These are phyloP conservation scores for Lactarius sp. DNA, from an alignment of 768 basidiomycete species.

Conservation along the genomic window DNA sequence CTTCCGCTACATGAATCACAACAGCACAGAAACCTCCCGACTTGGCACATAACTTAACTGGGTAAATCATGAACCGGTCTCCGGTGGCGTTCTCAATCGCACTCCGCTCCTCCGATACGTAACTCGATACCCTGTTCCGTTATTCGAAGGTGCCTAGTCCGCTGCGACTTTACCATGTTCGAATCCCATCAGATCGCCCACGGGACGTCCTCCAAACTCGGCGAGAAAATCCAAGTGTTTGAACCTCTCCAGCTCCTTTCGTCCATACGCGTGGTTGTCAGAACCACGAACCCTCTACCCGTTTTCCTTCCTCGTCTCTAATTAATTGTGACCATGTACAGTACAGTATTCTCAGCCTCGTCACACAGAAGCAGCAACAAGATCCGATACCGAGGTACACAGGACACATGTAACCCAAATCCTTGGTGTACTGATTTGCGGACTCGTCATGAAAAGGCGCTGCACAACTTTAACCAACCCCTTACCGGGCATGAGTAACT, in stretches of 20 bases:
- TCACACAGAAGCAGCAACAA: too few species aligned
- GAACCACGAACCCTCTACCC: too few species aligned
- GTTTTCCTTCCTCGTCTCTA: too few species aligned
- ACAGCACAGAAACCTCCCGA: neutral
- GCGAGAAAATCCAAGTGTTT: neutral
- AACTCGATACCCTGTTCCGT: neutral
- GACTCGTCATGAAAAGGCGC: too few species aligned
- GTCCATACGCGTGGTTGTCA: too few species aligned
- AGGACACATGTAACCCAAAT: neutral
- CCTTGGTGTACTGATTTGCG: neutral
- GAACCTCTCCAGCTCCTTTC: too few species aligned
- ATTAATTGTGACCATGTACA: too few species aligned
- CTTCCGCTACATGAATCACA: too few species aligned
- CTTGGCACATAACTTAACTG: neutral
- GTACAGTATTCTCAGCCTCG: too few species aligned
- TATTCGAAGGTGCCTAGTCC: neutral
- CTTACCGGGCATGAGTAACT: too few species aligned
- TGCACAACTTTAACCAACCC: too few species aligned
- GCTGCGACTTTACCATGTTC: neutral
- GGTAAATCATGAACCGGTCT: neutral
- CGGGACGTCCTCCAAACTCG: neutral
- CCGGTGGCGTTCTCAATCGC: neutral
- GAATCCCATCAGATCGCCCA: neutral
- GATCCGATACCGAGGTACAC: too few species aligned
- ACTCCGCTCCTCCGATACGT: neutral